These are phyloP conservation scores for Chalciporus sp. DNA, from an alignment of 1,284 basidiomycete genomes.

Conservation along the genomic window DNA sequence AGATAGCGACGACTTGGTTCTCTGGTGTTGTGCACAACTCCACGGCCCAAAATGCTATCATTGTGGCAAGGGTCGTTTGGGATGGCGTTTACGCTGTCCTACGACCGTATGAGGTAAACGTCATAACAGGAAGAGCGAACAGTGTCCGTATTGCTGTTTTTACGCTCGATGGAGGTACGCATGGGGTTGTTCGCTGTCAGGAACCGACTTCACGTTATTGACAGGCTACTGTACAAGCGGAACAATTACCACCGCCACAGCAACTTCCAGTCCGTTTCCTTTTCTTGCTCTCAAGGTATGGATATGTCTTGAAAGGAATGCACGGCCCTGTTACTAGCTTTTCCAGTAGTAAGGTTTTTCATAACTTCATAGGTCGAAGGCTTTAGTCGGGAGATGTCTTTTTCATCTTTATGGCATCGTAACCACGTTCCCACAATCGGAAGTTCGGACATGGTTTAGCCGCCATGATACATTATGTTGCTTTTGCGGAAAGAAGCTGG, in stretches of 20 bases:
- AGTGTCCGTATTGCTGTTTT: constrained; percentile 62
- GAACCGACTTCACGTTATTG: no score
- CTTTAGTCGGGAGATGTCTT: not conserved
- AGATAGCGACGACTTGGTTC: no score
- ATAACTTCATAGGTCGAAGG: constrained; percentile 54
- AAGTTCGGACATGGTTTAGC: constrained; percentile 55
- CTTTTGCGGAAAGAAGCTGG: not conserved
- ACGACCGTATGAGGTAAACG: constrained; percentile 46
- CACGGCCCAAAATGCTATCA: constrained; percentile 26
- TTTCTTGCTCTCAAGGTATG: constrained; percentile 51
- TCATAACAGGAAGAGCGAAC: constrained; percentile 51
- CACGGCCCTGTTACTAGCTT: not conserved
- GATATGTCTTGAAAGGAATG: not conserved
- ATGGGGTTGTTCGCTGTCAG: no score
- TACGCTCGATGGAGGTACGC: constrained; percentile 38
- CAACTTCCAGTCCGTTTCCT: constrained; percentile 40
- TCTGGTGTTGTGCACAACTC: constrained; percentile 54
- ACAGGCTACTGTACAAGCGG: constrained; percentile 40
- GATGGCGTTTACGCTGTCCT: constrained; percentile 58
- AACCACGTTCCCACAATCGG: constrained; percentile 55
- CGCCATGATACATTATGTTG: no score
- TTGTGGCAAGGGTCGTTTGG: constrained; percentile 59
- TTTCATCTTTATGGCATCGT: constrained; percentile 52
- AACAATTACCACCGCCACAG: constrained; percentile 40
- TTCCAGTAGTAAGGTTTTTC: constrained; percentile 48